Evolutionary conservation across 2,329 filamentous ascomycete species (phyloP), one percentile per base, ranked within the genome.

Genomic region (Penicillium sp.): DNA sequence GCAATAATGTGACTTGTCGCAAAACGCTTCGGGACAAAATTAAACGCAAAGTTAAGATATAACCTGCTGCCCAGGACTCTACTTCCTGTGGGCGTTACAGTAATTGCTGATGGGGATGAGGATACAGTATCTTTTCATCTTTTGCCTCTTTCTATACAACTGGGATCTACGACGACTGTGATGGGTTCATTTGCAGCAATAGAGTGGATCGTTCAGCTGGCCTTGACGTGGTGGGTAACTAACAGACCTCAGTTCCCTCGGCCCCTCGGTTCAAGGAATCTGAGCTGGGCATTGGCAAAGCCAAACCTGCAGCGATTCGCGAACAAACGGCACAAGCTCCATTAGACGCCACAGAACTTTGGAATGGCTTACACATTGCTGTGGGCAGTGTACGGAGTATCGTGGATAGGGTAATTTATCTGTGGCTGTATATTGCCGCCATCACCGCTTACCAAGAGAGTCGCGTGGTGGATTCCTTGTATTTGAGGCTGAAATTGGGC

Each of bases 1-100:
- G n/a, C 46, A 49, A 70, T 70, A 49, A 70, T 70, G 60, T 73
- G 69, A 73, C 69, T 70, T 61, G 69, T 72, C 68, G 53, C 27
- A 60, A 55, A 56, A 35, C 44, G 51, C 35, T 43, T 16, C 22
- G 27, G 27, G 4, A 1, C 22, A 22, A 33, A 54, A 36, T 50
- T 13, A 55, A 47, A 49, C 18, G 9, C 31, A 14, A 49, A 49
- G 13, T 7, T 35, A 6, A 49, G 22, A 31, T 2, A 31, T 18
- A 40, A 4, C 2, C 41, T 44, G 41, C 16, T 18, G 44, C 7
- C 27, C 22, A 27, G 24, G 24, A 27, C 24, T 6, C 31, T 31
- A 31, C 7, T 31, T 31, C 31, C 46, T n/a, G 46, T 49, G 31
- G 46, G 46, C 14, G 13, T 35, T 18, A 27, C 24, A 6, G 24